Percentiles rank a stretch among this genome's conserved stretches.
Evolutionary conservation across 1,139 yeast genomes (phyloP).

Genomic region (Hyphopichia fennica): DNA sequence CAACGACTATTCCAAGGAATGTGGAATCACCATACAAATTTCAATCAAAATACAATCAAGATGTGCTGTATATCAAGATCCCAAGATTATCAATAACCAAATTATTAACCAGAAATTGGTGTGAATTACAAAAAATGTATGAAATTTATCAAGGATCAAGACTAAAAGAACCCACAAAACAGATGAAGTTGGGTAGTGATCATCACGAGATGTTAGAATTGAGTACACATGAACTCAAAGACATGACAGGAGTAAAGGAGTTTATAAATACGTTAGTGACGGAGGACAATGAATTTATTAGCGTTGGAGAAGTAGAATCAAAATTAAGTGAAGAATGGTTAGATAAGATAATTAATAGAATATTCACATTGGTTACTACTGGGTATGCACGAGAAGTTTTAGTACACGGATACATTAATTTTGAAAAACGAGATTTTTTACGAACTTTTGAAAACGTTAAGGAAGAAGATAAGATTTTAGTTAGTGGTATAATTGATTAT

Average conservation of each 20-base stretch:
- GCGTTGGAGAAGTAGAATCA: constrained; percentile 15
- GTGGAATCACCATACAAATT: constrained; percentile 24
- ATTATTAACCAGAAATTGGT: constrained; percentile 49
- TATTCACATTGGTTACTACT: constrained; percentile 37
- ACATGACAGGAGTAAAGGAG: constrained; percentile 17
- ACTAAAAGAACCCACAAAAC: constrained; percentile 16
- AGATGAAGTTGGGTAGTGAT: constrained; percentile 39
- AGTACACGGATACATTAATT: constrained; percentile 52
- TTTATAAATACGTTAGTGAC: not conserved
- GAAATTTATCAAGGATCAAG: constrained; percentile 37
- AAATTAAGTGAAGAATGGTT: constrained; percentile 33
- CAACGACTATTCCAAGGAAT: not conserved
- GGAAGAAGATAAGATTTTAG: constrained; percentile 30
- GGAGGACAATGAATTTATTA: not conserved
- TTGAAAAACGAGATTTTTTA: constrained; percentile 23
- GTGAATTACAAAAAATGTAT: constrained; percentile 50
- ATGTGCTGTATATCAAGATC: constrained; percentile 20
- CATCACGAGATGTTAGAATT: constrained; percentile 46
- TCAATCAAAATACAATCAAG: constrained; percentile 23
- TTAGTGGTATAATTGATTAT: constrained; percentile 67
- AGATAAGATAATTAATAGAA: constrained; percentile 28
- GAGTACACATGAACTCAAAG: constrained; percentile 33
- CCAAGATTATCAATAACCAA: constrained; percentile 50
- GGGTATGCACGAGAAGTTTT: constrained; percentile 64
- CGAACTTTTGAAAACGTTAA: constrained; percentile 7